Conservation (phyloP, 768 basidiomycete genomes). For the Thelephora ganbajun region DNA sequence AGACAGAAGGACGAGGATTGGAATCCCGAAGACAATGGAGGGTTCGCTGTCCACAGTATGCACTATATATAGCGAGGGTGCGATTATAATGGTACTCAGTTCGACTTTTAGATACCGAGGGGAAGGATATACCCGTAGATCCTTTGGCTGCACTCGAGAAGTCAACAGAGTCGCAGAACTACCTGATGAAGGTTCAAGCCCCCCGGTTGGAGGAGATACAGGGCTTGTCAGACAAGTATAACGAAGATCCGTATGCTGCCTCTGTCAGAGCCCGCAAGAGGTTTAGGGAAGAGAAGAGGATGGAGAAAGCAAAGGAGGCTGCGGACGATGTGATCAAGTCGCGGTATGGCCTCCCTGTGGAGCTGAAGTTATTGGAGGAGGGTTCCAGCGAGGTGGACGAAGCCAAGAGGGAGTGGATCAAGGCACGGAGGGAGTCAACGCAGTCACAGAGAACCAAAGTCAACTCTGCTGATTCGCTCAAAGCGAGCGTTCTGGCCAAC, state of each 20-base stretch:
- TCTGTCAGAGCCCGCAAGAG: conserved; percentile 63
- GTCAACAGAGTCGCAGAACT: conserved; percentile 62
- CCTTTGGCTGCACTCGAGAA: conserved; percentile 86
- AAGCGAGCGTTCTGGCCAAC: not conserved
- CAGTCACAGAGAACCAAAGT: conserved; percentile 27
- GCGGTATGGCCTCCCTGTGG: conserved; percentile 64
- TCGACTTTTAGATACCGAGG: conserved; percentile 45
- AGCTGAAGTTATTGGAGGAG: conserved; percentile 50
- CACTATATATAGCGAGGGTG: too few species aligned
- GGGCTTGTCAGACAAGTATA: conserved; percentile 60
- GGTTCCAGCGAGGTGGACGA: conserved; percentile 43
- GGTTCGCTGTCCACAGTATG: conserved; percentile 75
- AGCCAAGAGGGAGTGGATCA: conserved; percentile 52
- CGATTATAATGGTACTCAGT: not conserved
- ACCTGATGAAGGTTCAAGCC: conserved; percentile 56
- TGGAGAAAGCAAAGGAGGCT: conserved; percentile 50
- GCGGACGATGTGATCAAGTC: conserved; percentile 61
- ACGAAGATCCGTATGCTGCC: conserved; percentile 67
- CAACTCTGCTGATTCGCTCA: not conserved
- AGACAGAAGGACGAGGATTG: conserved; percentile 91
- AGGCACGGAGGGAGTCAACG: conserved; percentile 32
- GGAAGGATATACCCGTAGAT: conserved; percentile 48
- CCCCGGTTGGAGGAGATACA: conserved; percentile 77
- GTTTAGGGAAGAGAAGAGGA: conserved; percentile 81
- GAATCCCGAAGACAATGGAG: conserved; percentile 94